Base-by-base conservation (phyloP, 768 basidiomycete species). In the Pulveroboletus ravenelii region DNA sequence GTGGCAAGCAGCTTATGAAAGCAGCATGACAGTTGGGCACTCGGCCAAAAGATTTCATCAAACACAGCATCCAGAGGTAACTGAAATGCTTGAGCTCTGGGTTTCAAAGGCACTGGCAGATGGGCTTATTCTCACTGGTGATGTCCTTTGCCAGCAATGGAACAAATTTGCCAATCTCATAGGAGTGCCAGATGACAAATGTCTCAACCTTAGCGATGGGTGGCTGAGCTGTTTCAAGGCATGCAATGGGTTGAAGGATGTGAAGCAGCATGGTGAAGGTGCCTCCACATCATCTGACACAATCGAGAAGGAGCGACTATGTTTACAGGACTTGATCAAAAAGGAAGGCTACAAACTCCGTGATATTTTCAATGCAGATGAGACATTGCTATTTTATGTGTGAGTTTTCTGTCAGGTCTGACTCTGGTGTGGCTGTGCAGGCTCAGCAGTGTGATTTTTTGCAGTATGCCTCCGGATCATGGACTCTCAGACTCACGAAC, bases 1-100 rank as follows among this genome's bases (percentile, higher is more conserved):
- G 20, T 23, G 20, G 20, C 20, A 23, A 23, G 20, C 4, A 4
- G 20, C 20, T 23, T 23, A 23, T 23, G 29, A 43, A 15, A n/a
- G 4, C 5, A 34, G 13, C 6, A 5, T 4, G 4, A 7, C 1
- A 10, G 6, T 15, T 34, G 13, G 5, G 6, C 1, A 15, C 6
- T 34, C 32, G 3, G 14, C 13, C 32, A 34, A 34, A 34, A 5
- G 14, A 14, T 3, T 47, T 18, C 44, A 47, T 12, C 66, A 70
- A 36, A 69, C 62, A 2, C 47, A 69, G 31, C 65, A 69, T 39
- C 69, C 69, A 3, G 63, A 72, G 36, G 58, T 74, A 1, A 53
- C 53, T 0, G 64, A 72, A 23, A 70, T 70, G 66, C 37, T 74
- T 58, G 56, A 69, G 1, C 50, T 72, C 0, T 74, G 73, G 72